These are phyloP conservation scores for Phytophthora nicotianae DNA, from an alignment of 352 stramenopile species.

Conservation along the genomic window DNA sequence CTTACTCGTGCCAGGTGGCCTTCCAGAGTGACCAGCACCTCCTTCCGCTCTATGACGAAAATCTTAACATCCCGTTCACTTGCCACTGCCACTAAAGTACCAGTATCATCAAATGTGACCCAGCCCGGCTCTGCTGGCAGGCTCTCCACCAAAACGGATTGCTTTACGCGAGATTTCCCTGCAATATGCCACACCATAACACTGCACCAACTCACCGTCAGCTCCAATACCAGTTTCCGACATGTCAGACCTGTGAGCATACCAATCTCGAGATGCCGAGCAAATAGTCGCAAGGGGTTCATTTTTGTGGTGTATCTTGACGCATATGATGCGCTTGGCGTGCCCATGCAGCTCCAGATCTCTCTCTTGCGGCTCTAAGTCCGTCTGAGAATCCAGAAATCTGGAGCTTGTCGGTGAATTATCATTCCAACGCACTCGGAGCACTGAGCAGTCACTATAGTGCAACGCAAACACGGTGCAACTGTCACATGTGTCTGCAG, in stretches of 20 bases:
- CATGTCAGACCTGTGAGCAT: neutral
- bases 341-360: conserved; percentile 66
- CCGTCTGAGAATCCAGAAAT: conserved; percentile 24
- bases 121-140: conserved; percentile 46
- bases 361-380: conserved; percentile 20
- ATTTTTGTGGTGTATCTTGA: conserved; percentile 35
- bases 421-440: conserved; percentile 49
- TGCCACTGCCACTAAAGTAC: conserved; percentile 61
- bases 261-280: conserved; percentile 76
- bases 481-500: conserved; percentile 35
- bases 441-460: conserved; percentile 50
- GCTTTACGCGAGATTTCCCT: conserved; percentile 26
- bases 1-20: conserved; percentile 63
- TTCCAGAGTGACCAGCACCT: conserved; percentile 71
- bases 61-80: conserved; percentile 61
- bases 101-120: conserved; percentile 70
- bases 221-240: neutral
- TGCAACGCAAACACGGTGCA: conserved; percentile 59
- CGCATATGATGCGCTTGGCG: conserved; percentile 42
- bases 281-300: conserved; percentile 41
- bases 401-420: neutral
- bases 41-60: conserved; percentile 52
- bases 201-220: conserved; percentile 25
- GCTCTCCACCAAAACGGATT: conserved; percentile 51
- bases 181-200: conserved; percentile 70